Evolutionary conservation across 75 land plant species (phyloP).

Genomic region (Cunninghamia lanceolata): DNA sequence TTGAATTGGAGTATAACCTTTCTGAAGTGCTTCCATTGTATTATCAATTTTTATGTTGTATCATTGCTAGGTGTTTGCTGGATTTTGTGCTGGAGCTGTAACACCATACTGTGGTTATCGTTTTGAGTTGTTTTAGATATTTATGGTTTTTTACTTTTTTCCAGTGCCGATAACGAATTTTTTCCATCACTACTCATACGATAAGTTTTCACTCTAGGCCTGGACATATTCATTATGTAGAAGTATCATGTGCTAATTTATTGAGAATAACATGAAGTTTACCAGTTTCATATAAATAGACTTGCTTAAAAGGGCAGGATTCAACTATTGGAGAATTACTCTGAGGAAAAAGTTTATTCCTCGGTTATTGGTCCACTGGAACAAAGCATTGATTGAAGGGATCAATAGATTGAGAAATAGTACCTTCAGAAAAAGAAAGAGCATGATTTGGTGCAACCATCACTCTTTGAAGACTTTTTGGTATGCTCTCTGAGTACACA

Average conservation of each 20-base stretch:
- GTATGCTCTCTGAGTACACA: background rate
- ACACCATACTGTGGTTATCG: background rate
- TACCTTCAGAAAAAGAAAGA: no score
- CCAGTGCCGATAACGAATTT: background rate
- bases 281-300: no score
- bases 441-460: no score
- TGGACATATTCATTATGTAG: no score
- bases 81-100: background rate
- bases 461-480: background rate
- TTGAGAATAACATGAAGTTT: no score
- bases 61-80: background rate
- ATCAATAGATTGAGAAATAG: no score
- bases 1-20: background rate
- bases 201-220: no score
- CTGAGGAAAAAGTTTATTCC: background rate
- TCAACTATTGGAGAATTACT: background rate
- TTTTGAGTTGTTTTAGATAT: background rate
- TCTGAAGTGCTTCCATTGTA: background rate
- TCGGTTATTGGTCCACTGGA: no score
- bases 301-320: no score
- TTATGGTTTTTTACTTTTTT: background rate
- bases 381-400: no score
- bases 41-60: background rate
- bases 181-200: no score
- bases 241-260: no score